Evolutionary conservation across 768 basidiomycete species (phyloP).

Genomic region (Neoboletus brunneissimus): DNA sequence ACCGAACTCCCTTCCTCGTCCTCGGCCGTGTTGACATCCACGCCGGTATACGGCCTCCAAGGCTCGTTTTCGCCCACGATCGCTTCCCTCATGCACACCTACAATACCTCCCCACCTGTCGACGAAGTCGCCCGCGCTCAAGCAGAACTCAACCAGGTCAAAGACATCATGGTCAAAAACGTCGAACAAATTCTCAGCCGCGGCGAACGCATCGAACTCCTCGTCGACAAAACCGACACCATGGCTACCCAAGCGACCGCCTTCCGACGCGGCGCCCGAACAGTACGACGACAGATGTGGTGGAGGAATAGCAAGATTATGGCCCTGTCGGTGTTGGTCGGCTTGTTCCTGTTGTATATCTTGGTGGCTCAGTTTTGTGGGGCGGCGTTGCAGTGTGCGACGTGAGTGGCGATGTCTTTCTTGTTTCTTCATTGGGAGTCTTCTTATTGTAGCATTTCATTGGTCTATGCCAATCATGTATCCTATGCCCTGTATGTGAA

Average conservation of each 20-base stretch:
- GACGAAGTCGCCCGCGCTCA: constrained; percentile 92
- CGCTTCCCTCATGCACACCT: constrained; percentile 76
- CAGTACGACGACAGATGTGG: constrained; percentile 84
- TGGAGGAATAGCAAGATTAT: constrained; percentile 78
- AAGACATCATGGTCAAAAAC: constrained; percentile 98
- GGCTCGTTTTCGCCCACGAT: constrained; percentile 69
- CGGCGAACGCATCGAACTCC: constrained; percentile 92
- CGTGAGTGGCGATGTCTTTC: background rate
- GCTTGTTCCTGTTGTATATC: constrained; percentile 71
- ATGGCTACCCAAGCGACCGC: constrained; percentile 94
- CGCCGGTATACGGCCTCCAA: constrained; percentile 66
- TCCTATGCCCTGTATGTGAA: background rate
- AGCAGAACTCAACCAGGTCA: constrained; percentile 83
- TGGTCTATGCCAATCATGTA: constrained; percentile 9
- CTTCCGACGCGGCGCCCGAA: constrained; percentile 85
- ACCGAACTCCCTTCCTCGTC: constrained; percentile 62
- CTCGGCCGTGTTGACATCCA: constrained; percentile 42
- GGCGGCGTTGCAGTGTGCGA: constrained; percentile 64
- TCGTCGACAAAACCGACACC: constrained; percentile 96
- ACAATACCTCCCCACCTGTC: constrained; percentile 81
- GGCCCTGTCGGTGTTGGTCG: constrained; percentile 68
- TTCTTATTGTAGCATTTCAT: constrained; percentile 10
- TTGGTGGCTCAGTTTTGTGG: constrained; percentile 91
- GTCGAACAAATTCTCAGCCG: constrained; percentile 93
- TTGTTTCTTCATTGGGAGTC: background rate